Conservation (phyloP, 148 eudicot genomes). For the Fagopyrum esculentum region DNA sequence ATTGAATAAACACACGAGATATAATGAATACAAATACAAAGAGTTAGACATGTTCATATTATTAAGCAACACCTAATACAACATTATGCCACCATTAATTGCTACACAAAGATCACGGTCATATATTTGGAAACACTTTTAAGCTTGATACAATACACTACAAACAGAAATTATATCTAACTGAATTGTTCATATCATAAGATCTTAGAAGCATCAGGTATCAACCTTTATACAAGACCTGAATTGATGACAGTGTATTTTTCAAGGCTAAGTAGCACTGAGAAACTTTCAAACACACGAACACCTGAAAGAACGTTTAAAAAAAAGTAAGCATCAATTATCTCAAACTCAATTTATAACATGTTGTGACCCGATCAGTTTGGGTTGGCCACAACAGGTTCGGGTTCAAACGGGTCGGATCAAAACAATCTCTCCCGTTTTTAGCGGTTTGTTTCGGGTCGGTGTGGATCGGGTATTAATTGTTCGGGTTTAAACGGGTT, state of each 20-base stretch:
- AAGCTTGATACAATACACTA: neutral
- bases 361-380: too few relatives aligned
- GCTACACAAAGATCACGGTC: too few relatives aligned
- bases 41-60: neutral
- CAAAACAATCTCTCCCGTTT: too few relatives aligned
- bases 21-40: neutral
- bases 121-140: neutral
- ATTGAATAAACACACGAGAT: neutral
- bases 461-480: too few relatives aligned
- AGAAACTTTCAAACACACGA: constrained; percentile 54
- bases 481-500: too few relatives aligned
- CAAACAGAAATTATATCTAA: neutral
- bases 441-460: too few relatives aligned
- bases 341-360: too few relatives aligned
- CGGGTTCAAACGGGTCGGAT: too few relatives aligned
- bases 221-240: constrained; percentile 72
- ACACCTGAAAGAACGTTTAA: constrained; percentile 35
- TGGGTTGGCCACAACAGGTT: too few relatives aligned
- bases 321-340: neutral
- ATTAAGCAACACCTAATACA: neutral
- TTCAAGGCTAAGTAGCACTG: constrained; percentile 44
- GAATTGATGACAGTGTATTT: constrained; percentile 47
- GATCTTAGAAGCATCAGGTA: neutral
- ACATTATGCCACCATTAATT: neutral
- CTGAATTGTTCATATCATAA: constrained; percentile 1